Evolutionary conservation across 176 grass and related monocot genomes (phyloP).

Genomic region (Alopecurus myosuroides): DNA sequence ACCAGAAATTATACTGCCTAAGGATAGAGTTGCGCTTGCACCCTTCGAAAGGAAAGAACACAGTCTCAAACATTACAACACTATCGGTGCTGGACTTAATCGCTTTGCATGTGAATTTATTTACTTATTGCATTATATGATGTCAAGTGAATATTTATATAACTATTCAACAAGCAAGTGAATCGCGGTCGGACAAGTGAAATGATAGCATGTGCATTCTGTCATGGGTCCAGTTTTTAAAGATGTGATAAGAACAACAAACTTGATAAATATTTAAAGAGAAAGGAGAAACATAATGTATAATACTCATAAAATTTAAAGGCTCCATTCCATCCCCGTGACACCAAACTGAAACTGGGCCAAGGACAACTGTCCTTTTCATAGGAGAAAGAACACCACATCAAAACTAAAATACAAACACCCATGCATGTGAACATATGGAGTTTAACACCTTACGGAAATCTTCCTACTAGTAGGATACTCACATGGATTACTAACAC

Average conservation of each 20-base stretch:
- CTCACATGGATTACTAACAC: slow-evolving; percentile 99
- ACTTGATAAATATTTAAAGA: neutral
- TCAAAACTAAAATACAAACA: slow-evolving; percentile 2
- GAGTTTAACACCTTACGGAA: neutral
- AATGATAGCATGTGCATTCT: neutral
- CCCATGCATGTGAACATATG: slow-evolving; percentile 24
- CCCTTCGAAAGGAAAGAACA: slow-evolving; percentile 12
- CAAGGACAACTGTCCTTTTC: neutral
- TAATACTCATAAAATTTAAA: slow-evolving; percentile 7
- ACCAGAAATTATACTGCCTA: neutral
- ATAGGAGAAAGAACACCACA: neutral
- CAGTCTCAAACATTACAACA: neutral
- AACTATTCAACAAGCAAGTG: neutral
- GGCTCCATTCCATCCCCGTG: neutral
- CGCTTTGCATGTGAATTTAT: neutral
- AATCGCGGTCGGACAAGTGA: neutral
- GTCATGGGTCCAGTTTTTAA: neutral
- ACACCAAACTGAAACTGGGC: neutral
- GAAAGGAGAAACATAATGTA: neutral
- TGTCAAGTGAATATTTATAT: neutral
- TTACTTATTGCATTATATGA: neutral
- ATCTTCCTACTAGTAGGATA: slow-evolving; percentile 30
- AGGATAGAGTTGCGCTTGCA: neutral
- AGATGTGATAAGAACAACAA: neutral
- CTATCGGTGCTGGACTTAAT: neutral